Base-by-base conservation (phyloP, 2,329 filamentous ascomycete genomes). In the Cytospora chrysosperma region DNA sequence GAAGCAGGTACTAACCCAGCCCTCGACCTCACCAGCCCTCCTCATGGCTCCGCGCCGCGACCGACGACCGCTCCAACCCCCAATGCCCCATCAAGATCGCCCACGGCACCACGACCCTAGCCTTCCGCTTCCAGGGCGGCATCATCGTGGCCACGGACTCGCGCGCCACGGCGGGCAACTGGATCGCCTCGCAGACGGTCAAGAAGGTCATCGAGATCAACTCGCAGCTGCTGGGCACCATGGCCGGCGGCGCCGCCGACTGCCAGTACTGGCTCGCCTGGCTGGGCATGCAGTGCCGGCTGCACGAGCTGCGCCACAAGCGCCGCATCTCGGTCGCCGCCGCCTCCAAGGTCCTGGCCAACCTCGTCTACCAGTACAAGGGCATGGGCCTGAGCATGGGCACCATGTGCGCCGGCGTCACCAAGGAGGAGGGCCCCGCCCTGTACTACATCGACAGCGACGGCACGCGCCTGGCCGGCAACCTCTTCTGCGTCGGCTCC, bases 201-300 rank as follows among this genome's bases (percentile, higher is more conserved):
- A 99, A 99, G 88, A 99, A 99, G 85, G 95, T 99, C 71, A 98
- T 99, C 75, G 93, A 97, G 85, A 97, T 97, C 84, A 97, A 97
- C 83, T 92, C 85, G 79, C 90, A 89, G 78, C 85, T 99, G 78
- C 81, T 99, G 73, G 95, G 95, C 69, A 99, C 95, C 70, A 97
- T 99, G 94, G 95, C 95, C 68, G 95, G 95, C 78, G 95, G 95
- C 80, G 95, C 95, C 74, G 95, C 95, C 78, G 95, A 99, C 81
- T 99, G 95, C 80, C 95, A 98, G 87, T 98, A 97, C 86, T 99
- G 95, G 95, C 90, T 99, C 69, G 93, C 93, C 74, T 99, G 96
- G 84, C 86, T 99, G 69, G 95, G 94, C 73, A 97, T 98, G 90
- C 93, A 99, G 84, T 99, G 95, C 82, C 93, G 95, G 65, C 91